Conservation (phyloP, 352 stramenopile species). For the Phytophthora pseudosyringae region DNA sequence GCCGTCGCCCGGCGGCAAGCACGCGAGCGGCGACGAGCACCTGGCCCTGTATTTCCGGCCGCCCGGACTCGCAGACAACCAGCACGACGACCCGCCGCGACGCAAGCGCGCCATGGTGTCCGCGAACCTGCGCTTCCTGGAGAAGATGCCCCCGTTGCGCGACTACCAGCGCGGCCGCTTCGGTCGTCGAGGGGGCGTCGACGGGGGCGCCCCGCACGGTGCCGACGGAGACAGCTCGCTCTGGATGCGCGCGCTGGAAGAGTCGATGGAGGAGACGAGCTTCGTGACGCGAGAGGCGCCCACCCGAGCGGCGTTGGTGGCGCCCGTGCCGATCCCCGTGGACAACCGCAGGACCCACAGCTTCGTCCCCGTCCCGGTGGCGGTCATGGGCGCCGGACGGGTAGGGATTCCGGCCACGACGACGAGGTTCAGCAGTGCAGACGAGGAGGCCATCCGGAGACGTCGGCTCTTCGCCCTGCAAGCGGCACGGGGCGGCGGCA, state of each 20-base stretch:
- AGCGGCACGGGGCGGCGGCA: conserved; percentile 33
- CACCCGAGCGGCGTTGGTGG: conserved; percentile 49
- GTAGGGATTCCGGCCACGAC: conserved; percentile 1
- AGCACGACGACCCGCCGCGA: conserved; percentile 25
- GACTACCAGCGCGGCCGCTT: conserved; percentile 69
- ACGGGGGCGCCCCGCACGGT: conserved; percentile 48
- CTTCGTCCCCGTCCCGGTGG: conserved; percentile 30
- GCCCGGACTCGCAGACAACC: conserved; percentile 10
- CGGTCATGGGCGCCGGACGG: conserved; percentile 3
- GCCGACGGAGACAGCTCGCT: conserved; percentile 30
- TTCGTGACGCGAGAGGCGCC: conserved; percentile 60
- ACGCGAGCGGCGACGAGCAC: conserved; percentile 25
- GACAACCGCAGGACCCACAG: conserved; percentile 17
- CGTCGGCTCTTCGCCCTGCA: conserved; percentile 38
- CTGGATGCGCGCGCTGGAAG: conserved; percentile 69
- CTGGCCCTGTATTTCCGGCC: conserved; percentile 22
- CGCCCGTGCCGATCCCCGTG: conserved; percentile 36
- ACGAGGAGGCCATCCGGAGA: conserved; percentile 26
- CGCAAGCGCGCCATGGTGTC: conserved; percentile 67
- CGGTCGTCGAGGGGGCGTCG: conserved; percentile 66
- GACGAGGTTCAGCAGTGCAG: conserved; percentile 18
- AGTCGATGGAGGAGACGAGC: conserved; percentile 74
- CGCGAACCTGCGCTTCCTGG: conserved; percentile 67
- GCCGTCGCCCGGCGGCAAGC: conserved; percentile 26
- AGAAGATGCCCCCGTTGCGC: conserved; percentile 67